Evolutionary conservation across 495 filamentous ascomycete genomes (phyloP).

Genomic region (Penicillium cinerascens): DNA sequence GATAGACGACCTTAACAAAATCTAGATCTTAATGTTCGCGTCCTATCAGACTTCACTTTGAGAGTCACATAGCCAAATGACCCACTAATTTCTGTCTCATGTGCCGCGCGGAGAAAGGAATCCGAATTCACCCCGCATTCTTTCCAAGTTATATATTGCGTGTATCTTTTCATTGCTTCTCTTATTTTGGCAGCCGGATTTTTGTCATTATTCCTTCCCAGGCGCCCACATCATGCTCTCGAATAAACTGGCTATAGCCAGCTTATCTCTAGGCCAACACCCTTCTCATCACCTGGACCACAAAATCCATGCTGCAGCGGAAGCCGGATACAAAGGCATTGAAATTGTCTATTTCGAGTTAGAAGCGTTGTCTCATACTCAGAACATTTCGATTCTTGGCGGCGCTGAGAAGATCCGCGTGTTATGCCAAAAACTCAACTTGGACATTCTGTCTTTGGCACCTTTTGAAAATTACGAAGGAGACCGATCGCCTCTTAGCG

Average conservation of each 20-base stretch:
- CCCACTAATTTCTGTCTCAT: no score
- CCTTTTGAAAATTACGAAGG: slow-evolving; percentile 77
- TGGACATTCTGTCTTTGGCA: slow-evolving; percentile 63
- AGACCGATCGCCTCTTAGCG: slow-evolving; percentile 40
- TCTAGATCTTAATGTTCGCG: no score
- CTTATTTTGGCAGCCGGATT: no score
- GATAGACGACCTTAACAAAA: no score
- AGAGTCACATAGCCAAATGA: no score
- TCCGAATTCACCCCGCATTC: no score
- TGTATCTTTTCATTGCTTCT: no score
- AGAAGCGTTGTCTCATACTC: slow-evolving; percentile 40
- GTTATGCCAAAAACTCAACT: slow-evolving; percentile 42
- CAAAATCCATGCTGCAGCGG: slow-evolving; percentile 28
- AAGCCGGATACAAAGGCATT: slow-evolving; percentile 59
- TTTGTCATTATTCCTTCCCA: no score
- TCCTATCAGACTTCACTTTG: no score
- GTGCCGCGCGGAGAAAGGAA: no score
- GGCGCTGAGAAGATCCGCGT: slow-evolving; percentile 51
- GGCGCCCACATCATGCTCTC: slow-evolving; percentile 42
- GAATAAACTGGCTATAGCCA: slow-evolving; percentile 52
- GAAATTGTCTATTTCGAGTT: slow-evolving; percentile 74
- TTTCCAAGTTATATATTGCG: no score
- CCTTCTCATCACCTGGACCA: slow-evolving; percentile 44
- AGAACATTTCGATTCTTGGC: slow-evolving; percentile 41
- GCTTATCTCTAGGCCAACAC: slow-evolving; percentile 64